Percentiles rank a stretch among this genome's conserved stretches.
These are phyloP conservation scores for Fomitopsis betulina DNA, from an alignment of 1,284 basidiomycete genomes.

Conservation along the genomic window DNA sequence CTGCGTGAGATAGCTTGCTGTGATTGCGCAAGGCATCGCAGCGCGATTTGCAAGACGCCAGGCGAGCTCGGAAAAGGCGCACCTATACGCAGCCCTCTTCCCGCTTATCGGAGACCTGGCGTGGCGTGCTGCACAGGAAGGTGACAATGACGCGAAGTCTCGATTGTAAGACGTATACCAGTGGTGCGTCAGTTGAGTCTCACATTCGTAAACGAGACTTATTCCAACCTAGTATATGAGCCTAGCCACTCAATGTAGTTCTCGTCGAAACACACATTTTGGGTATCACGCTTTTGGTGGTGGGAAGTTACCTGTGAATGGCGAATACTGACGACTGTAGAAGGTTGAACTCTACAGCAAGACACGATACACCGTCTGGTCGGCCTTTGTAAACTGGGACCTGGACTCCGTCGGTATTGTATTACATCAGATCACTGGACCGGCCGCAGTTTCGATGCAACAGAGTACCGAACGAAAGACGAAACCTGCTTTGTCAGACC, in stretches of 20 bases:
- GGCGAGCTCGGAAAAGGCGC: conserved; percentile 9
- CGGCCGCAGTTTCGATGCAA: too few relatives aligned
- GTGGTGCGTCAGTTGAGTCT: too few relatives aligned
- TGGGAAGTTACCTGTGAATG: not conserved
- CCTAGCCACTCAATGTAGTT: too few relatives aligned
- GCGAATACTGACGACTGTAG: not conserved
- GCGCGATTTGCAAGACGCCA: conserved; percentile 48
- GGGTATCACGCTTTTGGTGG: too few relatives aligned
- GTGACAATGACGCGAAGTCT: not conserved
- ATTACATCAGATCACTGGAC: too few relatives aligned
- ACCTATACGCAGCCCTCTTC: not conserved
- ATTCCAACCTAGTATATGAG: too few relatives aligned
- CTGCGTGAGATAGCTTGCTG: conserved; percentile 50
- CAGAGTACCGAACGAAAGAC: too few relatives aligned
- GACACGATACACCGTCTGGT: not conserved
- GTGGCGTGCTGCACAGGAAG: conserved; percentile 2
- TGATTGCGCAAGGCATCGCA: conserved; percentile 93
- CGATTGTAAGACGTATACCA: not conserved
- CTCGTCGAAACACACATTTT: too few relatives aligned
- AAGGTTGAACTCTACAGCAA: not conserved
- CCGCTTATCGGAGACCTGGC: conserved; percentile 5
- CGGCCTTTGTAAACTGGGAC: too few relatives aligned
- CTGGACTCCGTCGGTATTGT: too few relatives aligned
- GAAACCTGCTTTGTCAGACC: too few relatives aligned
- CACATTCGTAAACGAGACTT: too few relatives aligned